phyloP scores from a whole-genome alignment of 2,329 filamentous ascomycete genomes.

The Stagonosporopsis vannaccii region DNA sequence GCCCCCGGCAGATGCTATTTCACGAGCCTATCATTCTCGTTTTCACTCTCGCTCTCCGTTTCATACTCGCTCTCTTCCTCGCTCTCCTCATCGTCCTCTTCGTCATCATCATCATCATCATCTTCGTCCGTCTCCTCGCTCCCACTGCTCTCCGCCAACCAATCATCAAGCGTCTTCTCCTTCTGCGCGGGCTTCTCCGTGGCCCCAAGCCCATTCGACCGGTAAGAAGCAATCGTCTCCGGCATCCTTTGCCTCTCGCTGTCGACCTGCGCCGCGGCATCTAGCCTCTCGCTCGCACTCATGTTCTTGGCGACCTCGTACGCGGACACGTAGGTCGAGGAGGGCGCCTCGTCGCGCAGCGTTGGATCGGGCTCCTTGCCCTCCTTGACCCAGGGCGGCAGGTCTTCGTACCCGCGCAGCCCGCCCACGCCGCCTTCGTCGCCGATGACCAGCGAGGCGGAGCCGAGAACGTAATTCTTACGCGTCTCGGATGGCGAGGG shows the following conservation, averaged over 20 bases:
- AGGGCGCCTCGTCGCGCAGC: slow-evolving; percentile 66
- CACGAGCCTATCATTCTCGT: slow-evolving; percentile 49
- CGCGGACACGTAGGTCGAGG: slow-evolving; percentile 36
- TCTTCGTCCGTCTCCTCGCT: slow-evolving; percentile 60
- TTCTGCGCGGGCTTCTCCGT: slow-evolving; percentile 48
- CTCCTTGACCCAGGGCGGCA: slow-evolving; percentile 85
- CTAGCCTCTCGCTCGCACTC: slow-evolving; percentile 70
- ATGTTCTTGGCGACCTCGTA: slow-evolving; percentile 51
- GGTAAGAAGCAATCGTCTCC: slow-evolving; percentile 46
- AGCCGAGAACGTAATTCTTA: slow-evolving; percentile 80
- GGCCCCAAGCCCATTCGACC: slow-evolving; percentile 51
- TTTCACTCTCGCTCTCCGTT: slow-evolving; percentile 60
- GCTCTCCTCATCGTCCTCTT: slow-evolving; percentile 61
- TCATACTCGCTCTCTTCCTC: slow-evolving; percentile 64
- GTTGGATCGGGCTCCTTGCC: slow-evolving; percentile 80
- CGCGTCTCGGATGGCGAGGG: slow-evolving; percentile 88
- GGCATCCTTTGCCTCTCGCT: slow-evolving; percentile 43
- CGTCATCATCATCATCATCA: slow-evolving; percentile 65
- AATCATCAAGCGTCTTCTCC: slow-evolving; percentile 88
- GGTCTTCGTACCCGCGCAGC: slow-evolving; percentile 77
- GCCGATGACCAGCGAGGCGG: slow-evolving; percentile 83
- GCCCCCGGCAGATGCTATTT: slow-evolving; percentile 26
- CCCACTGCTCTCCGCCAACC: slow-evolving; percentile 71
- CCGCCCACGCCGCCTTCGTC: slow-evolving; percentile 73
- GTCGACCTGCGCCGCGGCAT: slow-evolving; percentile 58